A percentile compares a stretch with the other conserved stretches of the same genome.
Evolutionary conservation across 176 grass and related monocot species (phyloP).

Genomic region (Carex littledalei): DNA sequence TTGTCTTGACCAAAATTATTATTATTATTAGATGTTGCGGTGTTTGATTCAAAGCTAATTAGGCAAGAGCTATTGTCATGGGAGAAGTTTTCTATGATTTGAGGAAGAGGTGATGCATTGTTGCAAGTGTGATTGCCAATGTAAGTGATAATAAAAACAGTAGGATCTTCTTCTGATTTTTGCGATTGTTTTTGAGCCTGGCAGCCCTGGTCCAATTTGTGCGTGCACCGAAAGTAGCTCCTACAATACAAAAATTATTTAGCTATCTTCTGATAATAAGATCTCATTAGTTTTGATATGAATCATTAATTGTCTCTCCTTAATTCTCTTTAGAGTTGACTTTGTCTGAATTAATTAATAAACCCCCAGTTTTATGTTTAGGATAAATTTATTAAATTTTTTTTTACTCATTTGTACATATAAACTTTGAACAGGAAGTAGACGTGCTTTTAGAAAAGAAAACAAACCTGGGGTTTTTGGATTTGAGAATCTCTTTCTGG

Average conservation of each 20-base stretch:
- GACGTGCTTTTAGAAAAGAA: background rate
- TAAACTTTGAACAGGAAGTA: background rate
- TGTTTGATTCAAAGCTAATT: constrained; percentile 44
- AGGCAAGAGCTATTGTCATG: constrained; percentile 11
- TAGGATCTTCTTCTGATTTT: constrained; percentile 42
- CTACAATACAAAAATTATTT: constrained; percentile 24
- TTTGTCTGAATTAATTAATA: background rate
- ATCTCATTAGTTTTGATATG: background rate
- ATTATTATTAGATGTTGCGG: background rate
- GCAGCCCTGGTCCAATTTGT: constrained; percentile 75
- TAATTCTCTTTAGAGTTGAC: background rate
- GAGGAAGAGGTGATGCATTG: constrained; percentile 23
- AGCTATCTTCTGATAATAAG: background rate
- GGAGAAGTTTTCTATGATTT: background rate
- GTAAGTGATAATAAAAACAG: constrained; percentile 40
- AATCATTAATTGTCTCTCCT: background rate
- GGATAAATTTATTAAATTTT: background rate
- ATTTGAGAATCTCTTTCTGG: constrained; percentile 74
- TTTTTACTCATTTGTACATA: background rate
- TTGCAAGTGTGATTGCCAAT: constrained; percentile 72
- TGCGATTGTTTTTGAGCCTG: constrained; percentile 56
- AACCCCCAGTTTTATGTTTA: background rate
- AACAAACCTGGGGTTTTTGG: constrained; percentile 59
- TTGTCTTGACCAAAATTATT: background rate
- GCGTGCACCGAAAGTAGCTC: constrained; percentile 83